Conservation (phyloP, 495 filamentous ascomycete genomes). For the Penicillium roqueforti region DNA sequence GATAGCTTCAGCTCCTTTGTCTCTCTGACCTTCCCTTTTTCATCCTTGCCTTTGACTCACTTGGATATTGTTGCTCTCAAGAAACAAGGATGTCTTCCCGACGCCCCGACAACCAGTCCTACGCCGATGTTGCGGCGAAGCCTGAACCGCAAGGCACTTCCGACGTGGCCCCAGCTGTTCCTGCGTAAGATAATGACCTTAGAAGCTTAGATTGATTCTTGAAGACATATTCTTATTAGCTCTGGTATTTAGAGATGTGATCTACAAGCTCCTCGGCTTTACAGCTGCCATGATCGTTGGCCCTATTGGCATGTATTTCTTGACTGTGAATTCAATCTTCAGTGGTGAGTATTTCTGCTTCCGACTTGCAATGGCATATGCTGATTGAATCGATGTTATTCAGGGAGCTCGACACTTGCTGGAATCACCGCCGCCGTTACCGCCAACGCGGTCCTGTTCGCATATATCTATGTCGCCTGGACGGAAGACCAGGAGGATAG, state of each 20-base stretch:
- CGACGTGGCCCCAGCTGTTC: constrained; percentile 62
- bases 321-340: constrained; percentile 73
- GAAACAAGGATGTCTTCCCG: constrained; percentile 30
- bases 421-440: constrained; percentile 80
- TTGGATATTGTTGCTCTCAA: background rate
- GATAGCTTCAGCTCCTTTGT: background rate
- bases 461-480: constrained; percentile 89
- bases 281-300: constrained; percentile 83
- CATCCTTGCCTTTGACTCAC: background rate
- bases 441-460: constrained; percentile 87
- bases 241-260: constrained; percentile 61
- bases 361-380: background rate
- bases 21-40: background rate
- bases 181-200: constrained; percentile 50
- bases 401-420: constrained; percentile 83
- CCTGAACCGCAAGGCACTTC: constrained; percentile 29
- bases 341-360: constrained; percentile 50
- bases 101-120: constrained; percentile 31
- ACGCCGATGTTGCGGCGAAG: constrained; percentile 30
- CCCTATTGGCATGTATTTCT: constrained; percentile 83
- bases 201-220: background rate
- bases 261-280: constrained; percentile 83
- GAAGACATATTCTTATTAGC: background rate
- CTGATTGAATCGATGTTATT: background rate
- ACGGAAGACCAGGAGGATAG: constrained; percentile 75